Evolutionary conservation across 2,329 filamentous ascomycete species (phyloP).

Genomic region (Pleurostoma richardsiae): DNA sequence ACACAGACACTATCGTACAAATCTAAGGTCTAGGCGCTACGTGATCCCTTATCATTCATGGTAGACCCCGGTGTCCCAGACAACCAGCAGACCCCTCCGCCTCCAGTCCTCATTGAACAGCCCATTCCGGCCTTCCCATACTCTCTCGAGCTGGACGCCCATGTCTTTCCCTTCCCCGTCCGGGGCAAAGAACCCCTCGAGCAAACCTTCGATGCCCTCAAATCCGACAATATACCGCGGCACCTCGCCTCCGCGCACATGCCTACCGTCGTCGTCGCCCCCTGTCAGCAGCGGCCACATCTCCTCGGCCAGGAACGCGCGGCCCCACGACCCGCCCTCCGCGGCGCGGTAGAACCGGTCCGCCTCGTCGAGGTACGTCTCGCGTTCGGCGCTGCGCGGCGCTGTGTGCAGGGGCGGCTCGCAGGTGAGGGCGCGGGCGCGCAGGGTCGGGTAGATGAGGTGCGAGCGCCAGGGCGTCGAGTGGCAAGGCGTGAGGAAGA

Average conservation of each 20-base stretch:
- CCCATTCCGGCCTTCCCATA: slow-evolving; percentile 56
- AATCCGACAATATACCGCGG: slow-evolving; percentile 59
- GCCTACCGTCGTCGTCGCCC: slow-evolving; percentile 2
- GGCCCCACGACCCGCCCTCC: slow-evolving; percentile 17
- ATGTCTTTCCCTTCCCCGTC: slow-evolving; percentile 29
- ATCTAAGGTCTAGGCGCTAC: too few relatives aligned
- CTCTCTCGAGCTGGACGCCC: slow-evolving; percentile 36
- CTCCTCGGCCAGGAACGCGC: slow-evolving; percentile 48
- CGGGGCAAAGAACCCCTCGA: slow-evolving; percentile 39
- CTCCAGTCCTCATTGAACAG: slow-evolving; percentile 59
- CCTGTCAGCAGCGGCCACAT: slow-evolving; percentile 33
- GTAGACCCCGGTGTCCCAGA: slow-evolving; percentile 50
- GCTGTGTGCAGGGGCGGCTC: slow-evolving; percentile 73
- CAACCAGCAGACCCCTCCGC: slow-evolving; percentile 49
- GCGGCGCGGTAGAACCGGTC: slow-evolving; percentile 79
- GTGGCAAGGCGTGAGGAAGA: slow-evolving; percentile 94
- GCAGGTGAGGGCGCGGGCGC: slow-evolving; percentile 82
- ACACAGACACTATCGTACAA: too few relatives aligned
- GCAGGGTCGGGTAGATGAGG: slow-evolving; percentile 67
- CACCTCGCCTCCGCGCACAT: slow-evolving; percentile 14
- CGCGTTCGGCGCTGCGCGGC: slow-evolving; percentile 56
- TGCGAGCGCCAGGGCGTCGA: slow-evolving; percentile 92
- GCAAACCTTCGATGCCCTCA: slow-evolving; percentile 46
- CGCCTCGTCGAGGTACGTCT: slow-evolving; percentile 77
- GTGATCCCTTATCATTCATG: not conserved